phyloP scores from a whole-genome alignment of 495 filamentous ascomycete species.

The Penicillium chermesinum region DNA sequence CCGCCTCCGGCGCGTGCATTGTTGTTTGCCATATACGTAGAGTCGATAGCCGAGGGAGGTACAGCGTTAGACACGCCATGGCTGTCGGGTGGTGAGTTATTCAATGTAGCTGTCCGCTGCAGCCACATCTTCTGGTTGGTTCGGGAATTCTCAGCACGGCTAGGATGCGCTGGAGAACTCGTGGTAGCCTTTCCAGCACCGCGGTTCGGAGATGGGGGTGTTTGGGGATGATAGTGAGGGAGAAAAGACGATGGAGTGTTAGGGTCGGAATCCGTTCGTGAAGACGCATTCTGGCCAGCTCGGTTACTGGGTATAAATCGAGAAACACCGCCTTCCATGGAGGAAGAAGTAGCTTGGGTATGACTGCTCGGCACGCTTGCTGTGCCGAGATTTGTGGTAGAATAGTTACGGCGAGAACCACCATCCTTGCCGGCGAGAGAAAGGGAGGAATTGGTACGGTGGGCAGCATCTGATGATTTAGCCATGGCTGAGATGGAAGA shows the following conservation, averaged over 20 bases:
- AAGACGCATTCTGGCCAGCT: conserved; percentile 26
- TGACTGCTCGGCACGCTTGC: conserved; percentile 26
- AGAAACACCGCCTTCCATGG: conserved; percentile 46
- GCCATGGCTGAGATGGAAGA: conserved; percentile 46
- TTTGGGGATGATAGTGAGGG: conserved; percentile 45
- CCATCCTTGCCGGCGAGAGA: conserved; percentile 32
- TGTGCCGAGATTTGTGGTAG: conserved; percentile 23
- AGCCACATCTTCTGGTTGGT: conserved; percentile 48
- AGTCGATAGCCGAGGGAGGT: conserved; percentile 32
- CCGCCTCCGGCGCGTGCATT: conserved; percentile 23
- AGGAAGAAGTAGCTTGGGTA: conserved; percentile 38
- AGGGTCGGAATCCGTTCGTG: conserved; percentile 43
- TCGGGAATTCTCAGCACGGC: conserved; percentile 36
- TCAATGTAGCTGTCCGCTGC: conserved; percentile 43
- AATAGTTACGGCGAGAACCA: conserved; percentile 31
- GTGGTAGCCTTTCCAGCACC: conserved; percentile 10
- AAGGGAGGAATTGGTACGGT: conserved; percentile 33
- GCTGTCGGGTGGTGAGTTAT: conserved; percentile 43
- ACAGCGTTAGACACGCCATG: conserved; percentile 30
- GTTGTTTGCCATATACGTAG: conserved; percentile 24
- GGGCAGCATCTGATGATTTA: conserved; percentile 31
- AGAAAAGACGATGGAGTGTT: conserved; percentile 47
- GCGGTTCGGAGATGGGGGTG: conserved; percentile 37
- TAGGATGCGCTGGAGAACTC: conserved; percentile 33
- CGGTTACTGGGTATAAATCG: conserved; percentile 40